Conservation (phyloP, 1,284 basidiomycete species). For the Puccinia sorghi region DNA sequence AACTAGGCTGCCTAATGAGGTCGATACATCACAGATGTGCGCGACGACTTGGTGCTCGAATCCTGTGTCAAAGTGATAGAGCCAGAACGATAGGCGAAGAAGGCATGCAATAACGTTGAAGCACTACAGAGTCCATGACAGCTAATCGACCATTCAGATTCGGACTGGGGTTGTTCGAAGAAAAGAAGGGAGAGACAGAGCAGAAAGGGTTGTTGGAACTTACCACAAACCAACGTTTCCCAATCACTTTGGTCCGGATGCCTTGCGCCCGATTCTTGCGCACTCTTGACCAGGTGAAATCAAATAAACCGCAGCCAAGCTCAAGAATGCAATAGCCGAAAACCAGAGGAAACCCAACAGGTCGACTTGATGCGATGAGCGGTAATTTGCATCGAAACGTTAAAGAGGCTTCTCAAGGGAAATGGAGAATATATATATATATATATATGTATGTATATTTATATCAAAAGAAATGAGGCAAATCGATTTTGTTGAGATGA, state of each 20-base stretch:
- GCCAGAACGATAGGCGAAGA: conserved; percentile 23
- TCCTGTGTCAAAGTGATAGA: not conserved
- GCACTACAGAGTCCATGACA: conserved; percentile 24
- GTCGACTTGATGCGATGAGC: not conserved
- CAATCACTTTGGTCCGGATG: conserved; percentile 41
- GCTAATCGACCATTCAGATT: conserved; percentile 32
- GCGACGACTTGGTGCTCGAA: not conserved
- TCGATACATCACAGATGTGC: not conserved
- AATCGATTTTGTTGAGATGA: not conserved
- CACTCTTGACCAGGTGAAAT: conserved; percentile 48
- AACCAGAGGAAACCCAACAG: not conserved
- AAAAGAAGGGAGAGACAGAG: not conserved
- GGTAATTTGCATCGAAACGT: not conserved
- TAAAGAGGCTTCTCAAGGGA: not conserved
- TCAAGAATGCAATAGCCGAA: conserved; percentile 19
- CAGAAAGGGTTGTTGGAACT: not conserved
- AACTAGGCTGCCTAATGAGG: conserved; percentile 7
- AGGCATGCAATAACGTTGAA: conserved; percentile 28
- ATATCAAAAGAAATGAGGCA: not conserved
- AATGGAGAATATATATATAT: not conserved
- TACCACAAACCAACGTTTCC: conserved; percentile 32
- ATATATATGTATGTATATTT: no score
- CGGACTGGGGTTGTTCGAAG: not conserved
- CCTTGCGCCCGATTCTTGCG: conserved; percentile 46
- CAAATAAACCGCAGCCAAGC: conserved; percentile 23